A percentile compares a stretch with the other conserved stretches of the same genome.
phyloP scores from a whole-genome alignment of 164 flowering plant species.

The Vitis cinerea region DNA sequence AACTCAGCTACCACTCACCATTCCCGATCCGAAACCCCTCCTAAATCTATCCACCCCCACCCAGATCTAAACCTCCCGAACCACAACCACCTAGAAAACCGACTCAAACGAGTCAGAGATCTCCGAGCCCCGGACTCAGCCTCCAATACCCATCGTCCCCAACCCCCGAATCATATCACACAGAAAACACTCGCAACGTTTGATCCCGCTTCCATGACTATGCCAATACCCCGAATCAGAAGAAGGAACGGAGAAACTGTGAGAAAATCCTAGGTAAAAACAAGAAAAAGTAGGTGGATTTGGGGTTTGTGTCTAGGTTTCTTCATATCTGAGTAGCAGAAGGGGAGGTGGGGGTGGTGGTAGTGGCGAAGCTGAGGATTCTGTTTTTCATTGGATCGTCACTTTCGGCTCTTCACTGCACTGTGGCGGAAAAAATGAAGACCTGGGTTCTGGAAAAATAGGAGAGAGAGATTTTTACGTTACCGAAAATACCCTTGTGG shows the following conservation, averaged over 20 bases:
- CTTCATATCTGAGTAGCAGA: no score
- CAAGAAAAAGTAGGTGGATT: no score
- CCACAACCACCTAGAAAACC: not conserved
- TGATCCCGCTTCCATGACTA: no score
- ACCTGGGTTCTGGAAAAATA: not conserved
- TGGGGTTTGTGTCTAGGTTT: no score
- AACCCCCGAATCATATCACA: no score
- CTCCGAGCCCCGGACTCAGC: not conserved
- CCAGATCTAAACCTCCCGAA: no score
- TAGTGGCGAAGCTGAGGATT: not conserved
- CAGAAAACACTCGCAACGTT: no score
- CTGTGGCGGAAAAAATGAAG: conserved; percentile 17
- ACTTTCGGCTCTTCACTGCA: conserved; percentile 27
- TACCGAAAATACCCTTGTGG: not conserved
- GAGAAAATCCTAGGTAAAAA: no score
- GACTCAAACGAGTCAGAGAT: not conserved
- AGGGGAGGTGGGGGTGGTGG: not conserved
- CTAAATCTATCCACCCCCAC: not conserved
- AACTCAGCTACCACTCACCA: not conserved
- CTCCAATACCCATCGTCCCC: not conserved
- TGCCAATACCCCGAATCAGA: no score
- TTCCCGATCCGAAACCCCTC: no score
- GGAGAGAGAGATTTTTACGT: not conserved
- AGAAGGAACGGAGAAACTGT: no score
- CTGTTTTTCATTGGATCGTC: conserved; percentile 25